phyloP scores from a whole-genome alignment of 371 early-diverging fungal genomes.

The Mucor piriformis region DNA sequence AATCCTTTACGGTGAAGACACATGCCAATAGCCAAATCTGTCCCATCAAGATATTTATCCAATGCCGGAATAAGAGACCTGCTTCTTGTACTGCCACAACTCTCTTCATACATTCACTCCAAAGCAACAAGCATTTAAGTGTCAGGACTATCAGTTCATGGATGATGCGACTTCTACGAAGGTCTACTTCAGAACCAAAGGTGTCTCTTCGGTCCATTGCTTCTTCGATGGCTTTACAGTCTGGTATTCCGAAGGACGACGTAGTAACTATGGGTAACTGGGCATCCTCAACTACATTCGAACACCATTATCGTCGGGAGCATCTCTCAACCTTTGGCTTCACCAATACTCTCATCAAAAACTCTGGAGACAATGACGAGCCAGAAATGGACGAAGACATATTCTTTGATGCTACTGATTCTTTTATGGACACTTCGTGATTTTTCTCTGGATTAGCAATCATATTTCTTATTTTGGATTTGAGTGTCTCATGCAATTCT shows the following conservation, averaged over 20 bases:
- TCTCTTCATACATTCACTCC: too few relatives aligned
- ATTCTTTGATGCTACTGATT: slow-evolving; percentile 2
- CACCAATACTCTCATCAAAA: background rate
- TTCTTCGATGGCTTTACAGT: slow-evolving; percentile 5
- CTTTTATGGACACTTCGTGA: background rate
- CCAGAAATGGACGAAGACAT: background rate
- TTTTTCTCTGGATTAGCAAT: slow-evolving; percentile 8
- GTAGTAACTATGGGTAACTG: slow-evolving; percentile 22
- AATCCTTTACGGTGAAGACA: slow-evolving; percentile 7
- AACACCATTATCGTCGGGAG: slow-evolving; percentile 17
- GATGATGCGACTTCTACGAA: too few relatives aligned
- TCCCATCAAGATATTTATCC: background rate
- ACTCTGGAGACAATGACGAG: background rate
- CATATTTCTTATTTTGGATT: slow-evolving; percentile 10
- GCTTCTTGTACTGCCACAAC: too few relatives aligned
- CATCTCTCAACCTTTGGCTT: slow-evolving; percentile 12
- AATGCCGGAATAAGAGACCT: too few relatives aligned
- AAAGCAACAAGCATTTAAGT: too few relatives aligned
- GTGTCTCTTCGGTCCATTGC: slow-evolving; percentile 6
- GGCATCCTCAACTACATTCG: slow-evolving; percentile 7
- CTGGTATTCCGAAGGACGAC: slow-evolving; percentile 9
- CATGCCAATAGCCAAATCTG: background rate
- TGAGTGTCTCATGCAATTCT: slow-evolving; percentile 6
- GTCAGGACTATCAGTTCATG: too few relatives aligned
- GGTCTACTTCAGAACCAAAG: background rate